A percentile compares a stretch with the other conserved stretches of the same genome.
These are phyloP conservation scores for Pleurotus eryngii DNA, from an alignment of 768 basidiomycete genomes.

Conservation along the genomic window DNA sequence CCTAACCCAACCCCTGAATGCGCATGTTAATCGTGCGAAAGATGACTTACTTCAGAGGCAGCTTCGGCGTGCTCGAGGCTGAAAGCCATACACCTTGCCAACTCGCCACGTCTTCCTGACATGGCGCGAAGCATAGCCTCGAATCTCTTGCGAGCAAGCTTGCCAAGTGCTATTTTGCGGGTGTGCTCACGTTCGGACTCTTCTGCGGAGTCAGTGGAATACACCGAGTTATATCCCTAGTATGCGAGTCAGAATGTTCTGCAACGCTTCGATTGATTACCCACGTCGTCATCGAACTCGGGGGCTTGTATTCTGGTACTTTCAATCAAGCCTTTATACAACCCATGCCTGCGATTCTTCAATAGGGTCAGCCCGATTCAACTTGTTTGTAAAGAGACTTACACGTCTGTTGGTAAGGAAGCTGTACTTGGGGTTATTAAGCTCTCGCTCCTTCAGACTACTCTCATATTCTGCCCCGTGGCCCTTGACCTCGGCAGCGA, in stretches of 20 bases:
- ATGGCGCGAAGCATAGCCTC: slow-evolving; percentile 88
- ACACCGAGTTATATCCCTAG: slow-evolving; percentile 83
- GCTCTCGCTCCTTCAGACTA: slow-evolving; percentile 71
- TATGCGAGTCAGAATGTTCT: slow-evolving; percentile 3
- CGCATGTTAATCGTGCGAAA: slow-evolving; percentile 1
- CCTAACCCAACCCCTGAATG: slow-evolving; percentile 37
- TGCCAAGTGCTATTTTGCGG: slow-evolving; percentile 75
- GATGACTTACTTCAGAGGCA: slow-evolving; percentile 72
- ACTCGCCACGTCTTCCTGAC: slow-evolving; percentile 82
- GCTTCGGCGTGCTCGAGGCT: slow-evolving; percentile 96
- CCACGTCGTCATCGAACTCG: slow-evolving; percentile 80
- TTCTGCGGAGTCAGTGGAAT: slow-evolving; percentile 92
- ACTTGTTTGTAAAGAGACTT: slow-evolving; percentile 18
- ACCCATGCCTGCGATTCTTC: slow-evolving; percentile 70
- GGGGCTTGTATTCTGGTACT: slow-evolving; percentile 51
- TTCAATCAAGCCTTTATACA: slow-evolving; percentile 67
- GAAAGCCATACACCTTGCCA: slow-evolving; percentile 96
- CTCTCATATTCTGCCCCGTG: slow-evolving; percentile 78
- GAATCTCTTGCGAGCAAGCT: slow-evolving; percentile 77
- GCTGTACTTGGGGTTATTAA: slow-evolving; percentile 74
- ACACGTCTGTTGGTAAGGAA: slow-evolving; percentile 67
- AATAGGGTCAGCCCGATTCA: background rate
- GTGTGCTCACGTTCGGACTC: slow-evolving; percentile 86
- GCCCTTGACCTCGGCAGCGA: slow-evolving; percentile 80
- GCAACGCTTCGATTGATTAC: slow-evolving; percentile 11